Base-by-base conservation (phyloP, 2,329 filamentous ascomycete species). In the Didymella sp. region DNA sequence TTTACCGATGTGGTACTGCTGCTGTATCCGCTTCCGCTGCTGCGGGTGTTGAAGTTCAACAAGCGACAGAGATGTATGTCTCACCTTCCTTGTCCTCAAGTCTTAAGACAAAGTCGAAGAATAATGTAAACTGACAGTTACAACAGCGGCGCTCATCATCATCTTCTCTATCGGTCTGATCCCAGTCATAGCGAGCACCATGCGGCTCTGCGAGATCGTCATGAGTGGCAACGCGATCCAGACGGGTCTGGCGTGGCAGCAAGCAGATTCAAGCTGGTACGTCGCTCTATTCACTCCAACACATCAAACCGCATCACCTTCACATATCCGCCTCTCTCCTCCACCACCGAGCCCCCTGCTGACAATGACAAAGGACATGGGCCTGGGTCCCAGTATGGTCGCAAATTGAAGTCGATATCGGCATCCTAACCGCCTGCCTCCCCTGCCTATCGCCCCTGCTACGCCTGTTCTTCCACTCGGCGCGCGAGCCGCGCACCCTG, bases 341-440 rank as follows among this genome's bases (percentile, higher is more conserved):
- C 25, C n/a, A 25, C 8, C 30, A 19, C 17, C 33, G 4, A 37
- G 22, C n/a, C n/a, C 17, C 13, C 41, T 19, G 38, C 51, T 61
- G 42, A 64, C 56, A 44, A n/a, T n/a, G 19, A 6, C 4, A 12
- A 4, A 60, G 52, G 59, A 61, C 22, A 19, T 69, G 67, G 64
- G 60, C 64, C 12, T 71, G 67, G 68, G 60, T 71, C 4, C 66
- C 69, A 7, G 64, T 71, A 1, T 72, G 70, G 70, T 71, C 68
- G 2, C 68, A 73, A 35, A 68, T 73, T 37, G 70, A 73, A 59
- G 69, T 73, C 43, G 67, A 71, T 41, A 54, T 69, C 2, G 62
- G 68, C 41, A 71, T 73, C 33, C 30, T 72, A 9, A 68, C 68
- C 6, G 70, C 69, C 2, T 70, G 66, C 12, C 64, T 72, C 4